Evolutionary conservation across 2,329 filamentous ascomycete species (phyloP).

Genomic region (Cryoendolithus antarcticus): DNA sequence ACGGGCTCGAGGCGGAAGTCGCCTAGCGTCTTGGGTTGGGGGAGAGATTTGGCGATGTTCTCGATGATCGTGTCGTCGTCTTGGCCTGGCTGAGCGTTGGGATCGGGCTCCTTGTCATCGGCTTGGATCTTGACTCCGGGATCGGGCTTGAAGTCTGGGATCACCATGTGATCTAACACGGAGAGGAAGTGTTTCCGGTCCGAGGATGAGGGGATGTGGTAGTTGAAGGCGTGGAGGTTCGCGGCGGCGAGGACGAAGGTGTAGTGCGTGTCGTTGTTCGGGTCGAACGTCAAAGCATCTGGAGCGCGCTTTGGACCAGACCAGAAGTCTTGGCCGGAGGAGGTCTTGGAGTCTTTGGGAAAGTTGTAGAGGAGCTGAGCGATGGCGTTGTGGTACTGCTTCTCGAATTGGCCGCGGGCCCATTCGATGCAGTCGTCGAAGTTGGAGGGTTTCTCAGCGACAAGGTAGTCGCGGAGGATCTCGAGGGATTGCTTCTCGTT

Average conservation of each 20-base stretch:
- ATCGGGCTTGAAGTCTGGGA: constrained; percentile 87
- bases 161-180: constrained; percentile 82
- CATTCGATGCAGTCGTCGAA: constrained; percentile 96
- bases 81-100: constrained; percentile 51
- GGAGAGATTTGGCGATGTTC: constrained; percentile 59
- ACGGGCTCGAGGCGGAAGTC: constrained; percentile 85
- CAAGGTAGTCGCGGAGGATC: constrained; percentile 77
- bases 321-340: constrained; percentile 87
- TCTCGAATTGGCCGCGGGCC: constrained; percentile 88
- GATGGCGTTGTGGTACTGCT: constrained; percentile 93
- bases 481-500: constrained; percentile 92
- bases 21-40: constrained; percentile 64
- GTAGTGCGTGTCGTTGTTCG: constrained; percentile 73
- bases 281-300: constrained; percentile 78
- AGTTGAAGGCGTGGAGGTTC: constrained; percentile 95
- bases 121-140: constrained; percentile 92
- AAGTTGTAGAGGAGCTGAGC: constrained; percentile 95
- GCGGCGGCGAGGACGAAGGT: constrained; percentile 78
- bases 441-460: constrained; percentile 77
- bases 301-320: constrained; percentile 96
- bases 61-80: constrained; percentile 68
- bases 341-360: constrained; percentile 83
- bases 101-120: constrained; percentile 87
- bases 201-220: constrained; percentile 68
- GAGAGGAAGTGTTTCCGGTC: constrained; percentile 58